Conservation (phyloP, 225 moss, liverwort and hornwort species). For the Bryum argenteum region DNA sequence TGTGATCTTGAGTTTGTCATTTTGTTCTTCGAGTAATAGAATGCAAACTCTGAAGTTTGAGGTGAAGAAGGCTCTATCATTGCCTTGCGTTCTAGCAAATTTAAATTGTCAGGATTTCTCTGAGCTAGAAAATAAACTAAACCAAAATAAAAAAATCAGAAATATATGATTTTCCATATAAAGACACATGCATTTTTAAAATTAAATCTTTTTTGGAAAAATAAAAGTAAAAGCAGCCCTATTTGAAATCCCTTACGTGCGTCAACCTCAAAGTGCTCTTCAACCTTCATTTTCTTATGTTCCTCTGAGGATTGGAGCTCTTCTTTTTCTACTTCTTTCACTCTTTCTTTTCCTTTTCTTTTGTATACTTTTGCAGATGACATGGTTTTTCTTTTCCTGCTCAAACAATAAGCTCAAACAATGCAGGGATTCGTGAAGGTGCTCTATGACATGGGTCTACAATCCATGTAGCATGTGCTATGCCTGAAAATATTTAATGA, state of each 20-base stretch:
- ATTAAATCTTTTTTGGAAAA: not conserved
- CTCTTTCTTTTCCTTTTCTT: not conserved
- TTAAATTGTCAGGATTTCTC: no score
- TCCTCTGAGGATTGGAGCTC: not conserved
- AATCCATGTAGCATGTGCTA: constrained; percentile 23
- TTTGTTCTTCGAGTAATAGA: no score
- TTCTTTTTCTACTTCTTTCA: not conserved
- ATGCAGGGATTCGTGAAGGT: no score
- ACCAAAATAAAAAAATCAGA: no score
- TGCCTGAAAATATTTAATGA: constrained; percentile 31
- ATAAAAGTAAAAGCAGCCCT: not conserved
- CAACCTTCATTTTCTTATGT: not conserved
- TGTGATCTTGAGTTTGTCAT: no score
- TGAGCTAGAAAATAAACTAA: no score
- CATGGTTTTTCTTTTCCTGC: not conserved
- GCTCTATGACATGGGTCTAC: not conserved
- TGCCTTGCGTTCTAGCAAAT: no score
- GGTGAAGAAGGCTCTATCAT: no score
- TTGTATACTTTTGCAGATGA: not conserved
- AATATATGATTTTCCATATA: no score
- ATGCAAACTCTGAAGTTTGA: no score
- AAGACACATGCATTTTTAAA: not conserved
- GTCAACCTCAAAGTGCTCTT: not conserved
- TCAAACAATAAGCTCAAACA: no score
- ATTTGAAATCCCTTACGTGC: not conserved